Conservation (phyloP, 768 basidiomycete genomes). For the Lepiota brunneoincarnata region DNA sequence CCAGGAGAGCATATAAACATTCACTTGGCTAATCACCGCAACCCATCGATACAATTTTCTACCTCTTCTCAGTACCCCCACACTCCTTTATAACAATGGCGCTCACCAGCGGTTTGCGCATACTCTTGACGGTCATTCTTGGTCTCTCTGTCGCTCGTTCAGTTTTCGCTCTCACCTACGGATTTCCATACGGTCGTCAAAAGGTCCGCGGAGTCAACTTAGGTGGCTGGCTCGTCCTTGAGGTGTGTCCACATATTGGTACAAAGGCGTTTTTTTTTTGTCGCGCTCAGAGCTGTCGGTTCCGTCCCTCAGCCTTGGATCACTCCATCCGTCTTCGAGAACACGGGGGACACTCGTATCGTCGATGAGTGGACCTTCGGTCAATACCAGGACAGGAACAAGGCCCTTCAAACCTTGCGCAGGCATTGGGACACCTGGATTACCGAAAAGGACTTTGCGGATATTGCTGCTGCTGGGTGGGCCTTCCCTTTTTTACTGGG, state of each 20-base stretch:
- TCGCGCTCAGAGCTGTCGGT: not conserved
- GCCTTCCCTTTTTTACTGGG: conserved; percentile 12
- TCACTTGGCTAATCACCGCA: not conserved
- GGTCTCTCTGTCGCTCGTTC: conserved; percentile 19
- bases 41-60: not conserved
- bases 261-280: conserved; percentile 10
- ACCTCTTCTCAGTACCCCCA: conserved; percentile 8
- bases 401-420: conserved; percentile 44
- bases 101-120: conserved; percentile 2
- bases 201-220: conserved; percentile 83
- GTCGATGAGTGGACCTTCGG: conserved; percentile 81
- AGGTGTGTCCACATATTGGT: conserved; percentile 25
- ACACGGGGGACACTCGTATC: conserved; percentile 55
- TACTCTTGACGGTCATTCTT: conserved; percentile 13
- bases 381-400: conserved; percentile 48
- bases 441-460: conserved; percentile 71
- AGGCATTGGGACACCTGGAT: conserved; percentile 82
- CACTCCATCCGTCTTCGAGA: conserved; percentile 69
- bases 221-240: conserved; percentile 56
- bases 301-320: conserved; percentile 57
- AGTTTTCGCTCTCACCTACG: conserved; percentile 34
- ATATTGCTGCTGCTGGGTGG: conserved; percentile 73
- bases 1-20: no score
- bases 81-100: conserved; percentile 1
- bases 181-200: conserved; percentile 68